phyloP scores from a whole-genome alignment of 805 yeast species.

The Pichia heedii region DNA sequence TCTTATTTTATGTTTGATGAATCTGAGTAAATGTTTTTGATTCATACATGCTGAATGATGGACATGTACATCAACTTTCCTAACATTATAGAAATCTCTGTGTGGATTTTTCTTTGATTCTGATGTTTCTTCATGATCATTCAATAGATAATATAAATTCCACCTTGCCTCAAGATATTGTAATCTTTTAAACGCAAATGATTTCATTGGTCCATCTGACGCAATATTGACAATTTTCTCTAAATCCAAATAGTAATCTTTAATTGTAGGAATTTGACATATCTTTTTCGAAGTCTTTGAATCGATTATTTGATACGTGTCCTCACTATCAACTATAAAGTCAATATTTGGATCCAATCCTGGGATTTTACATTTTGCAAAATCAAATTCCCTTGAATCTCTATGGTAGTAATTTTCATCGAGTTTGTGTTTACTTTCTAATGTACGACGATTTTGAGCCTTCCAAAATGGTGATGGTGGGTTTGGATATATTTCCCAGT shows the following conservation, averaged over 20 bases:
- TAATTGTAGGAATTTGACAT: conserved; percentile 67
- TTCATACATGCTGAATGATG: conserved; percentile 99
- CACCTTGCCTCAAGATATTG: conserved; percentile 95
- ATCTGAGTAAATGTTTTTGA: conserved; percentile 90
- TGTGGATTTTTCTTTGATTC: conserved; percentile 92
- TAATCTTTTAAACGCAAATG: conserved; percentile 88
- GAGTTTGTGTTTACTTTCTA: not conserved
- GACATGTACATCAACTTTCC: conserved; percentile 97
- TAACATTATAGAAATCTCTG: conserved; percentile 91
- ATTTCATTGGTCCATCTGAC: conserved; percentile 92
- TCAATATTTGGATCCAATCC: conserved; percentile 32
- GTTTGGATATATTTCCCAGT: conserved; percentile 81
- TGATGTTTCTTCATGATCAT: conserved; percentile 87
- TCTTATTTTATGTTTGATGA: conserved; percentile 89
- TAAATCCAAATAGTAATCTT: conserved; percentile 79
- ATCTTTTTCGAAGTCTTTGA: conserved; percentile 27
- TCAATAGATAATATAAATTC: conserved; percentile 80
- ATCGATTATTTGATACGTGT: conserved; percentile 48
- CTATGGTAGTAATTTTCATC: not conserved
- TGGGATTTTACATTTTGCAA: conserved; percentile 49
- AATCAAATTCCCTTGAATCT: conserved; percentile 38
- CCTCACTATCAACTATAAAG: conserved; percentile 44
- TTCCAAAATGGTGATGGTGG: conserved; percentile 92
- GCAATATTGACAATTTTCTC: conserved; percentile 66
- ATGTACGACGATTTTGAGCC: conserved; percentile 5